A percentile compares a stretch with the other conserved stretches of the same genome.
Evolutionary conservation across 805 yeast genomes (phyloP).

Genomic region (Yarrowia sp.): DNA sequence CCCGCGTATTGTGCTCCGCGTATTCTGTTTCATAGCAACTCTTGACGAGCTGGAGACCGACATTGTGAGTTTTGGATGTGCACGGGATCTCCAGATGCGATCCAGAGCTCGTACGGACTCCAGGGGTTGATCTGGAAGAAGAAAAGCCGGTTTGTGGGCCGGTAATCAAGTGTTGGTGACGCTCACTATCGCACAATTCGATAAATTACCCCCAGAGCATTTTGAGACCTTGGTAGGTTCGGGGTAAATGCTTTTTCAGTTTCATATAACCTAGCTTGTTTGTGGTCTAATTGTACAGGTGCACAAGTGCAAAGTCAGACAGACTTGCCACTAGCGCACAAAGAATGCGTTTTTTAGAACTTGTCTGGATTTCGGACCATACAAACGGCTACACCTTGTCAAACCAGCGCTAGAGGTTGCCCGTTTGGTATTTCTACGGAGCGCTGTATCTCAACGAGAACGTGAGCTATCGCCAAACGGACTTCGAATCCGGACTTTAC

Average conservation of each 20-base stretch:
- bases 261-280: conserved; percentile 24
- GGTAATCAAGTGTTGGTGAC: no score
- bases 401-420: no score
- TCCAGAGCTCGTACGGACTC: no score
- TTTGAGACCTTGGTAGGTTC: conserved; percentile 3
- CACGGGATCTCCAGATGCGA: no score
- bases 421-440: no score
- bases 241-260: conserved; percentile 6
- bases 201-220: no score
- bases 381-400: neutral
- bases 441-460: no score
- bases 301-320: neutral
- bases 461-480: neutral
- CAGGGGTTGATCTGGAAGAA: neutral
- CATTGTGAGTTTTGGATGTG: neutral
- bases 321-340: neutral
- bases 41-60: neutral
- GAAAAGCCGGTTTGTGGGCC: neutral
- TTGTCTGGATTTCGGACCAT: neutral
- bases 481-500: neutral
- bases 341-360: neutral
- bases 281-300: neutral
- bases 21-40: neutral
- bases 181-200: neutral
- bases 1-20: neutral